These are phyloP conservation scores for Deuterostichococcus epilithicus DNA, from an alignment of 139 green algal species.

Conservation along the genomic window DNA sequence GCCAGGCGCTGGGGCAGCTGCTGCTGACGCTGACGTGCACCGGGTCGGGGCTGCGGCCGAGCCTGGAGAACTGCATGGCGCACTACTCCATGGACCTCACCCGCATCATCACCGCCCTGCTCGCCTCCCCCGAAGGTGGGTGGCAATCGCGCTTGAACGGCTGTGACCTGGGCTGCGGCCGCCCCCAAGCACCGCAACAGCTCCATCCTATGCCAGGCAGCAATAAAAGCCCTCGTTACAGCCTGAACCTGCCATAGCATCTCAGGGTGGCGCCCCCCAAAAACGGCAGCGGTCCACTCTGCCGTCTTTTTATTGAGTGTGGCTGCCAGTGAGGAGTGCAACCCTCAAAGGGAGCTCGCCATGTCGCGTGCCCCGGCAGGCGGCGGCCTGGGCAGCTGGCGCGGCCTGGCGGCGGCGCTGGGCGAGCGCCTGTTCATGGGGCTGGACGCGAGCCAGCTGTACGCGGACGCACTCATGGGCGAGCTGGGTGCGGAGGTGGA, in stretches of 20 bases:
- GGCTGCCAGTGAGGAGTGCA: not conserved
- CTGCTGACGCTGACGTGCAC: conserved; percentile 77
- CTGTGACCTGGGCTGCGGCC: too few relatives aligned
- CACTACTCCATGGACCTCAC: conserved; percentile 69
- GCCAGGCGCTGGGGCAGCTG: conserved; percentile 55
- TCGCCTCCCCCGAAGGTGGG: conserved; percentile 32
- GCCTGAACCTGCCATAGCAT: too few relatives aligned
- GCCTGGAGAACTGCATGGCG: conserved; percentile 51
- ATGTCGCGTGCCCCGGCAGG: not conserved
- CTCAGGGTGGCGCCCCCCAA: too few relatives aligned
- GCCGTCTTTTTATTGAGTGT: not conserved
- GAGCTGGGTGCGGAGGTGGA: conserved; percentile 82
- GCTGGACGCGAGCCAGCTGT: conserved; percentile 45
- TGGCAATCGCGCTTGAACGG: too few relatives aligned
- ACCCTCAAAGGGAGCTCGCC: not conserved
- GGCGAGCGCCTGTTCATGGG: conserved; percentile 74
- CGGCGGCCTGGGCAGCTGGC: conserved; percentile 35
- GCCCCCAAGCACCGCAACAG: too few relatives aligned
- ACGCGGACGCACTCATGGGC: conserved; percentile 44
- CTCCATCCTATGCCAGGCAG: too few relatives aligned
- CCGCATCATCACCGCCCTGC: conserved; percentile 55
- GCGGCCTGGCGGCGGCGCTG: conserved; percentile 46
- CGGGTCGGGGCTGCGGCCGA: conserved; percentile 25
- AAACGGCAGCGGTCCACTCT: too few relatives aligned
- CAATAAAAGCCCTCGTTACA: too few relatives aligned